Evolutionary conservation across 192 early-diverging fungal species (phyloP).

Genomic region (Mortierella hygrophila): DNA sequence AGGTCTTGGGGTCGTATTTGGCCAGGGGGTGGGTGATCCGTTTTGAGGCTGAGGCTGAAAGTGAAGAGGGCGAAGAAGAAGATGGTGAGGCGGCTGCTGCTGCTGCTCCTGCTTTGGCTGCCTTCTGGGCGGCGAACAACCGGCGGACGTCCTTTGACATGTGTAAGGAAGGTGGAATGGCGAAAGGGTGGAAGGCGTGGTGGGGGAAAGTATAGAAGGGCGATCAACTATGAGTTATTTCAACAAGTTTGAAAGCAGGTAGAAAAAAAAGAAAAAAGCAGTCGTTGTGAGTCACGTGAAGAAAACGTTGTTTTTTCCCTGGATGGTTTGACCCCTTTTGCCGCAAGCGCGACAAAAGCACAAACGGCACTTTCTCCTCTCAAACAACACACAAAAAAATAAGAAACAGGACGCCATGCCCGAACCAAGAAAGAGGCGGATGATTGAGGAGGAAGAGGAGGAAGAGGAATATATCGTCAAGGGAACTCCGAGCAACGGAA

Average conservation of each 20-base stretch:
- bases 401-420: slow-evolving; percentile 15
- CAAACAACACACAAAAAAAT: neutral
- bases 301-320: neutral
- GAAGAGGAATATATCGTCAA: slow-evolving; percentile 16
- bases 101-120: slow-evolving; percentile 29
- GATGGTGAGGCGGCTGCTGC: neutral
- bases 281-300: neutral
- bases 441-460: slow-evolving; percentile 46
- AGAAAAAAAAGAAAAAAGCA: too few relatives aligned
- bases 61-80: neutral
- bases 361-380: neutral
- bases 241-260: too few relatives aligned
- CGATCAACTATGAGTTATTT: neutral
- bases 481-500: neutral
- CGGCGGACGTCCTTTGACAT: slow-evolving; percentile 57
- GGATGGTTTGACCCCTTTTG: neutral
- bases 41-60: slow-evolving; percentile 31
- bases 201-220: neutral
- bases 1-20: slow-evolving; percentile 61
- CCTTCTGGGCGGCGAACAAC: slow-evolving; percentile 51
- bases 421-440: slow-evolving; percentile 37
- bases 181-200: neutral
- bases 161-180: neutral
- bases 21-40: slow-evolving; percentile 62
- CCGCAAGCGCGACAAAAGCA: neutral